Evolutionary conservation across 768 basidiomycete genomes (phyloP).

Genomic region (Calocera viscosa): DNA sequence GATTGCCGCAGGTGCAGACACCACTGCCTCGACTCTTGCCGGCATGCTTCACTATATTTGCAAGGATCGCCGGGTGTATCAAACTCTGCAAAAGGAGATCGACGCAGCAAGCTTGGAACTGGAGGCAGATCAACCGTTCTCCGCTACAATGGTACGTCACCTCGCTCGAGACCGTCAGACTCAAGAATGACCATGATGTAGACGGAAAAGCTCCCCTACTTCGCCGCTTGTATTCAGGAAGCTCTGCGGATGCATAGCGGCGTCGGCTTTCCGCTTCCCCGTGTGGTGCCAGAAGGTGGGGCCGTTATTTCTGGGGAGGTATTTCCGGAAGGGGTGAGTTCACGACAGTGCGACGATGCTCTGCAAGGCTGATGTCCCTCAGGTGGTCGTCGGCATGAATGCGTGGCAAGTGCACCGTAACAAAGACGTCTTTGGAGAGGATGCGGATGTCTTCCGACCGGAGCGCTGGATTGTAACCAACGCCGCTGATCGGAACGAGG

Average conservation of each 20-base stretch:
- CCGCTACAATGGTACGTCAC: neutral
- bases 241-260: conserved; percentile 17
- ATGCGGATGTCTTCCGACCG: conserved; percentile 13
- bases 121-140: neutral
- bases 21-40: neutral
- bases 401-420: conserved; percentile 12
- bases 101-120: neutral
- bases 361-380: neutral
- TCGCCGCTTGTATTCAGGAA: conserved; percentile 18
- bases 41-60: neutral
- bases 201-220: conserved; percentile 9
- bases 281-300: conserved; percentile 16
- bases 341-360: neutral
- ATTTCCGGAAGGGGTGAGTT: conserved; percentile 14
- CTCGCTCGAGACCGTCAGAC: too few species aligned
- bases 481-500: neutral
- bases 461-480: conserved; percentile 15
- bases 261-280: conserved; percentile 13
- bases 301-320: conserved; percentile 11
- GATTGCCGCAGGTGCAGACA: neutral
- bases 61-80: neutral
- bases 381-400: conserved; percentile 3
- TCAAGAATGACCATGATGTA: neutral
- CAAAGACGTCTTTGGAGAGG: conserved; percentile 10
- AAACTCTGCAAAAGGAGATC: neutral